Evolutionary conservation across 345 rosid species (phyloP), one percentile per base, ranked within the genome.

Genomic region (Durio zibethinus): DNA sequence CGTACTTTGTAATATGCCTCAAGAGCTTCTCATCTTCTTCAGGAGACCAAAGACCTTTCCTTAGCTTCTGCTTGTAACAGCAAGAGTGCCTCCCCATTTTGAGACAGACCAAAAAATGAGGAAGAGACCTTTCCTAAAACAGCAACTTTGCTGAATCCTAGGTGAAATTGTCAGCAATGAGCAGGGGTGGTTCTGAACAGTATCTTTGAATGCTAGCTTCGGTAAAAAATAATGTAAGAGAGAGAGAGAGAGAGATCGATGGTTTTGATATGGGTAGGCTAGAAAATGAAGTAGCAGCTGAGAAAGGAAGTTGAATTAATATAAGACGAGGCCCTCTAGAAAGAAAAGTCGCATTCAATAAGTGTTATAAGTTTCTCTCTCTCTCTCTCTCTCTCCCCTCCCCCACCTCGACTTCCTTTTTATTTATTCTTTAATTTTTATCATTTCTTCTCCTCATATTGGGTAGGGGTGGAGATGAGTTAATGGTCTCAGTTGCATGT

Each of bases 1-100:
- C 99, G 59, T 84, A 85, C 87, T 93, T 89, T 20, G 99, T 95
- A 79, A 95, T 93, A 81, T 93, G 90, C 61, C 92, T 82, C 52
- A 93, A 83, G 66, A 95, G 98, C 80, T 91, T 95, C 89, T 95
- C 99, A 81, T 95, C 99, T 80, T 95, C 99, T 82, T 94, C 97
- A 36, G 99, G 99, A 20, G 99, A 95, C 99, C 99, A 95, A 43
- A 95, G 91, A n/a, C 99, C 99, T 88, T 95, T 95, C 89, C 97
- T 87, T 36, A 95, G 86, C 87, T 95, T 95, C 90, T 95, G 98
- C 84, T 93, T 95, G 91, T 88, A 88, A 85, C 98, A 94, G 77
- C 99, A 94, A 62, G 98, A 93, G 83, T 91, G 97, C 85, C 94
- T 89, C 77, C 98, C 98, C 98, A 94, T 94, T 81, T 82, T 56